A percentile compares a stretch with the other conserved stretches of the same genome.
Conservation (phyloP, 345 rosid genomes). For the Euclidium syriacum region DNA sequence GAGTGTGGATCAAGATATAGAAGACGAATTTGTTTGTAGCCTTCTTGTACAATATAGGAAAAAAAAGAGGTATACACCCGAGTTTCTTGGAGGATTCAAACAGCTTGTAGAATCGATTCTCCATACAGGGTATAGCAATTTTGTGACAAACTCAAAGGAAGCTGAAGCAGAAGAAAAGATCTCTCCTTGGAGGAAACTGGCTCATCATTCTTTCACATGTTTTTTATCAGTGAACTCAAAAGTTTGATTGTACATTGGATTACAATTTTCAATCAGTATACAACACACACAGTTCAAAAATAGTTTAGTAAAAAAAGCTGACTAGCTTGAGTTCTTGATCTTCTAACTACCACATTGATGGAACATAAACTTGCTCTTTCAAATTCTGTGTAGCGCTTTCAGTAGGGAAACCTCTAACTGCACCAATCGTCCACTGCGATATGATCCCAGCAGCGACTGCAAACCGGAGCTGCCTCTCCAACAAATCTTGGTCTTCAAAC, state of each 20-base stretch:
- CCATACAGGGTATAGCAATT: conserved; percentile 3
- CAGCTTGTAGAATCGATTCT: conserved; percentile 15
- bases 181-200: not conserved
- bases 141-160: conserved; percentile 4
- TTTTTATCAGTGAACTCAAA: conserved; percentile 19
- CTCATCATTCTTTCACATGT: conserved; percentile 7
- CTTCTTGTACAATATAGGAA: conserved; percentile 18
- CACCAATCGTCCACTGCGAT: conserved; percentile 94
- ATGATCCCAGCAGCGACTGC: conserved; percentile 86
- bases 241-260: conserved; percentile 26
- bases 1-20: not conserved
- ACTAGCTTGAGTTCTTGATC: not conserved
- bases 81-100: conserved; percentile 5
- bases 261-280: conserved; percentile 18
- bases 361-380: conserved; percentile 90
- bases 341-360: conserved; percentile 79
- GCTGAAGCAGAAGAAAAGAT: not conserved
- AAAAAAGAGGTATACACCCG: not conserved
- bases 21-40: conserved; percentile 10
- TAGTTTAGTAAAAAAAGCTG: not conserved
- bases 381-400: conserved; percentile 89
- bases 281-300: conserved; percentile 17
- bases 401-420: conserved; percentile 82
- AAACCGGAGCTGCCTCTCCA: conserved; percentile 86
- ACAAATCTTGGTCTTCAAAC: conserved; percentile 62